Evolutionary conservation across 2,329 filamentous ascomycete genomes (phyloP), one percentile per base, ranked within the genome.

Genomic region (Chrysoporthe deuterocubensis): DNA sequence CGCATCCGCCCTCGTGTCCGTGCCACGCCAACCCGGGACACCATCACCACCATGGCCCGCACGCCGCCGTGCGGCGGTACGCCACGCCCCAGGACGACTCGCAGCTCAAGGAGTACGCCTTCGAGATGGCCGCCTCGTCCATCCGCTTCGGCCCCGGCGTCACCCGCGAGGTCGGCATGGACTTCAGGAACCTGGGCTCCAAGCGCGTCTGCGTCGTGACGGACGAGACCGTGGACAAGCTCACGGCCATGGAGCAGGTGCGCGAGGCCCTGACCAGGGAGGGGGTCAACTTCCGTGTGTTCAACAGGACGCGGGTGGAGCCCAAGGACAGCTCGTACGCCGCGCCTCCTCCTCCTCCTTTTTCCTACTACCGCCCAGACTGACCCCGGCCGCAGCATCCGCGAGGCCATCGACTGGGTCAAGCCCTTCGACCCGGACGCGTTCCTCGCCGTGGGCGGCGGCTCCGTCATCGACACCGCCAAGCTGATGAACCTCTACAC

Each of bases 401-500:
- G 68, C 74, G 92, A 96, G 71, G 96, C 96, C 7, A 97, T 99
- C 76, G 91, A 86, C 0, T 96, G 94, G 81, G 89, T 89, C 21
- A 95, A 94, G 73, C 89, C 91, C 0, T 92, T 93, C 77, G 80
- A 85, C 40, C 92, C 94, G 0, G 96, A 98, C 79, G 93, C 93
- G 2, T 97, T 97, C 78, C 85, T 99, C 18, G 96, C 96, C 32
- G 96, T 99, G 18, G 96, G 92, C 40, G 87, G 94, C 73, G 96
- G 96, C 48, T 97, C 93, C 50, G 96, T 98, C 72, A 99, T 99
- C 73, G 96, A 99, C 80, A 99, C 96, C 0, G 95, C 96, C 65
- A 99, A 99, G 81, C 85, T 99, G 67, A 98, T 99, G 94, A 99
- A 99, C 76, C 86, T 99, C 0, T 98, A 98, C 81, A 92, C 90